Base-by-base conservation (phyloP, 805 yeast genomes). In the Suhomyces sp. region DNA sequence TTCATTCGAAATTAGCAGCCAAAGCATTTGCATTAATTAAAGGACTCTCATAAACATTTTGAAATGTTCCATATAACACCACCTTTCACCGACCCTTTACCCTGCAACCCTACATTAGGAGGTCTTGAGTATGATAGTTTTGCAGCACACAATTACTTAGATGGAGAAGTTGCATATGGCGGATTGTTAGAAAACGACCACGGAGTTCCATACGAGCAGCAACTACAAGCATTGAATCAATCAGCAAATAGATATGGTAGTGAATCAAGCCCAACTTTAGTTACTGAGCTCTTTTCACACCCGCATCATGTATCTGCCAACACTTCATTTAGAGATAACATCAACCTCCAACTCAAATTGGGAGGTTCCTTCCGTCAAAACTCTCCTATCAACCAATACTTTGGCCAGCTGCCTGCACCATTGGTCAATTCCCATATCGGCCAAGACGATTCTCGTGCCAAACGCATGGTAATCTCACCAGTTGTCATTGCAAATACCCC, bases 281-380 rank as follows among this genome's bases (percentile, higher is more conserved):
- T 17, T 10, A 9, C 9, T 12, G n/a, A 38, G 13, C 23, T 19
- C 8, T 19, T 7, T 9, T 38, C 23, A 36, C 22, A n/a, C n/a
- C 38, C 6, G 19, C 41, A 36, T 10, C 42, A 38, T 8, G 42
- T 19, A 38, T 10, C 42, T 38, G 31, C 26, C 40, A 36, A 15
- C 17, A 35, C 15, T 13, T 46, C 12, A 1, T 27, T 44, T 22
- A 31, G 54, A 12, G 54, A 52, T 29, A 52, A 50, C 46, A 50
- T 52, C 12, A 48, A 52, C 41, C 45, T 52, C 38, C 53, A 50
- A 22, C 46, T 50, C 22, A 52, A 53, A 44, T 44, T 50, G 19
- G 54, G 55, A 6, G 47, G 44, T 3, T 24, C 47, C 0, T 45
- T 35, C 27, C 35, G 49, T 19, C 45, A 36, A 13, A 36, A 19